phyloP scores from a whole-genome alignment of 73 alveolate species.

The Tetrahymena malaccensis region DNA sequence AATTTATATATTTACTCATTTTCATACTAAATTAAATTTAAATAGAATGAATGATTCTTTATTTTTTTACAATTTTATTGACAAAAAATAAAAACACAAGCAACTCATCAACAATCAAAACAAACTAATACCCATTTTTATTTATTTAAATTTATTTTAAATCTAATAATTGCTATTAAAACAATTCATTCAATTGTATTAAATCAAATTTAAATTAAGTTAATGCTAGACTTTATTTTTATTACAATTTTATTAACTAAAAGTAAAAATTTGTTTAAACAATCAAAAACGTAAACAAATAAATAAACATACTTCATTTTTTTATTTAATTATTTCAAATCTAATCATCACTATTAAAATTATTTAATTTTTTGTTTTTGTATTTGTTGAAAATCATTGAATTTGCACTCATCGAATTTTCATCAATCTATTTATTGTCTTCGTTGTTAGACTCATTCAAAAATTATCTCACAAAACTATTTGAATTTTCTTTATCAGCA shows the following conservation, averaged over 20 bases:
- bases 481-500: not conserved
- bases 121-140: too few relatives aligned
- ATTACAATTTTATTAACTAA: not conserved
- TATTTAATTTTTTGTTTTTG: not conserved
- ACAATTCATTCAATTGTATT: too few relatives aligned
- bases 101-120: too few relatives aligned
- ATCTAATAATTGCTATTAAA: too few relatives aligned
- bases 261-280: not conserved
- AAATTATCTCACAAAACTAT: not conserved
- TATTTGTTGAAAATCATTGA: not conserved
- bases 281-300: too few relatives aligned
- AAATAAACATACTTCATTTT: not conserved
- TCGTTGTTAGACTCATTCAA: not conserved
- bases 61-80: too few relatives aligned
- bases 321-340: not conserved
- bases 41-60: too few relatives aligned
- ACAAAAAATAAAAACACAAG: too few relatives aligned
- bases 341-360: not conserved
- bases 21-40: too few relatives aligned
- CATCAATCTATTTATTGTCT: not conserved
- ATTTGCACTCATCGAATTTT: not conserved
- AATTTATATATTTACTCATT: too few relatives aligned
- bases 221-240: not conserved
- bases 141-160: too few relatives aligned
- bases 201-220: not conserved